Conservation (phyloP, 73 alveolate species). For the Breviolum minutum region DNA sequence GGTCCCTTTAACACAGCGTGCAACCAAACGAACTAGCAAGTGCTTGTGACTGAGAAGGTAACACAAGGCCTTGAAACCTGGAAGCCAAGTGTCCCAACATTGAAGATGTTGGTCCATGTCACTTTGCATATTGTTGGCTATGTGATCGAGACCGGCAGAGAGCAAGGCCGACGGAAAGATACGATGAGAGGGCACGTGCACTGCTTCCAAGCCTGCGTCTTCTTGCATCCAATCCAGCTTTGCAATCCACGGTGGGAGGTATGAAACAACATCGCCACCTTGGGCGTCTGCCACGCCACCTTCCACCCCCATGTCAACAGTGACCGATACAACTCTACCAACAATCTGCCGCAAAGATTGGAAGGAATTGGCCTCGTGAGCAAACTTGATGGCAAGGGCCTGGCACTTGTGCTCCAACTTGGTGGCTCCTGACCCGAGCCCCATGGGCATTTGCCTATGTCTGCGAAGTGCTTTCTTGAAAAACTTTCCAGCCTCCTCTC, state of each 20-base stretch:
- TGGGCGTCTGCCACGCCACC: constrained; percentile 15
- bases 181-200: background rate
- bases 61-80: constrained; percentile 10
- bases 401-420: background rate
- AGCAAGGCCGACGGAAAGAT: background rate
- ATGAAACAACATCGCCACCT: background rate
- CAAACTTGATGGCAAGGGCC: constrained; percentile 3
- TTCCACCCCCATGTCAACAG: constrained; percentile 28
- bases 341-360: background rate
- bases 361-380: background rate
- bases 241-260: constrained; percentile 14
- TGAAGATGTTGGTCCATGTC: background rate
- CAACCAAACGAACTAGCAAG: background rate
- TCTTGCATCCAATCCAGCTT: background rate
- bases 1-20: background rate
- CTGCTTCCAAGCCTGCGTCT: constrained; percentile 7
- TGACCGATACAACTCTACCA: background rate
- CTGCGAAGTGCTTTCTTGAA: background rate
- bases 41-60: constrained; percentile 2
- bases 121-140: background rate
- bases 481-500: background rate
- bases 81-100: background rate
- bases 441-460: constrained; percentile 47
- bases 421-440: constrained; percentile 17
- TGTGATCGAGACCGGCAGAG: constrained; percentile 14